Evolutionary conservation across 805 yeast species (phyloP).

Genomic region (Kazachstania kunashirensis): DNA sequence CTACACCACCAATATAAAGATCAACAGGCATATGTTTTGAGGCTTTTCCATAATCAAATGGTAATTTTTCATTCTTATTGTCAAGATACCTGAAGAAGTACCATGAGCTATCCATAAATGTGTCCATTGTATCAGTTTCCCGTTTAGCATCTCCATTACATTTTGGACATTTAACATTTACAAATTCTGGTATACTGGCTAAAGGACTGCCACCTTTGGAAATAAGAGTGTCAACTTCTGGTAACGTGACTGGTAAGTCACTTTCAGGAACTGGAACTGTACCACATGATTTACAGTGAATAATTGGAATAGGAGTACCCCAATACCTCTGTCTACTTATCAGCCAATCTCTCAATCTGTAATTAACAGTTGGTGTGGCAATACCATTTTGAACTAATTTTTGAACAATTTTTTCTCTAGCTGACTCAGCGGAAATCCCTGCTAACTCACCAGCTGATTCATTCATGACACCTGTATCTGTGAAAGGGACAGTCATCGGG

Average conservation of each 20-base stretch:
- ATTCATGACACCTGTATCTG: constrained; percentile 41
- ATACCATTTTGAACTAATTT: constrained; percentile 30
- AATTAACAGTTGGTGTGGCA: constrained; percentile 46
- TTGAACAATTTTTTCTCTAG: constrained; percentile 38
- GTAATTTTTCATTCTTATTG: constrained; percentile 45
- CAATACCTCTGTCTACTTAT: constrained; percentile 91
- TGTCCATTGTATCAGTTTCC: constrained; percentile 98
- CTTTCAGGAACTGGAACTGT: constrained; percentile 84
- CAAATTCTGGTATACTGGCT: constrained; percentile 55
- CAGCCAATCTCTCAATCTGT: constrained; percentile 82
- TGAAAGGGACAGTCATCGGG: constrained; percentile 27
- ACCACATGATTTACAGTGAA: constrained; percentile 82
- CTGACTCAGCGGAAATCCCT: constrained; percentile 45
- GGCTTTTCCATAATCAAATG: constrained; percentile 46
- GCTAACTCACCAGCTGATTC: constrained; percentile 38
- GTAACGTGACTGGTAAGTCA: constrained; percentile 75
- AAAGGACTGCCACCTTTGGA: constrained; percentile 60
- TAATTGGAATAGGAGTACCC: constrained; percentile 97
- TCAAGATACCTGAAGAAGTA: constrained; percentile 81
- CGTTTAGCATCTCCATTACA: constrained; percentile 68
- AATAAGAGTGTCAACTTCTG: constrained; percentile 41
- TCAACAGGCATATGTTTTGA: constrained; percentile 68
- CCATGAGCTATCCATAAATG: constrained; percentile 98
- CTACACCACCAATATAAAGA: constrained; percentile 88
- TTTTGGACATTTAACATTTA: constrained; percentile 67